Conservation (phyloP, 2,329 filamentous ascomycete genomes). For the Dactylellina drechsleri region DNA sequence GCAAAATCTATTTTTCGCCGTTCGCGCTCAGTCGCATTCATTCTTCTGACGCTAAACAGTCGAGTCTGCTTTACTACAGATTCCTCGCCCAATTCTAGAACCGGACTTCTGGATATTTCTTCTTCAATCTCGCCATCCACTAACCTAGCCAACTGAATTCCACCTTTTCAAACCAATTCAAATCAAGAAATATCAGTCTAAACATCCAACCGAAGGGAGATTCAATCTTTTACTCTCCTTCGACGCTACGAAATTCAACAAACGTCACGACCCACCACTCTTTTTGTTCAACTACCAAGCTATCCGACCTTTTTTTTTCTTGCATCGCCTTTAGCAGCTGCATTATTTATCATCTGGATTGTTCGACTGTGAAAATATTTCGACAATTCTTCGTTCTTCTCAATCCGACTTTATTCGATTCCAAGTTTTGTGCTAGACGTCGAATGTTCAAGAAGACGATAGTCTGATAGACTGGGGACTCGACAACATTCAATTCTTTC, state of each 20-base stretch:
- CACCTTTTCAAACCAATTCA: background rate
- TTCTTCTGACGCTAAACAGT: constrained; percentile 44
- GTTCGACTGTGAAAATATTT: constrained; percentile 6
- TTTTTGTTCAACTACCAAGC: constrained; percentile 1
- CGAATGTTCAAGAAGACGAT: constrained; percentile 32
- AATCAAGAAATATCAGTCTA: constrained; percentile 5
- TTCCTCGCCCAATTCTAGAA: constrained; percentile 52
- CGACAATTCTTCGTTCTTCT: constrained; percentile 12
- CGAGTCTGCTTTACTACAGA: constrained; percentile 40
- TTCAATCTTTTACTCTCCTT: constrained; percentile 55
- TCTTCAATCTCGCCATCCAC: constrained; percentile 13
- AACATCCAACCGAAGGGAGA: constrained; percentile 41
- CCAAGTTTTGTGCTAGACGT: constrained; percentile 39
- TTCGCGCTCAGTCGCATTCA: constrained; percentile 27
- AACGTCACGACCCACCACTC: constrained; percentile 40
- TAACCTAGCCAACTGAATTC: constrained; percentile 1
- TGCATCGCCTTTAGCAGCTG: background rate
- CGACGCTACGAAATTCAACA: constrained; percentile 39
- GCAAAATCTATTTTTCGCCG: constrained; percentile 21
- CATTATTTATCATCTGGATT: constrained; percentile 23
- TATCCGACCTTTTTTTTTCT: constrained; percentile 24
- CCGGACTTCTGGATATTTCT: constrained; percentile 54
- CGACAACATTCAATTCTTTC: constrained; percentile 26
- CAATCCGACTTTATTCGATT: constrained; percentile 16
- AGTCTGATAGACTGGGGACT: constrained; percentile 20